These are phyloP conservation scores for Mycena floridula DNA, from an alignment of 768 basidiomycete genomes.

Conservation along the genomic window DNA sequence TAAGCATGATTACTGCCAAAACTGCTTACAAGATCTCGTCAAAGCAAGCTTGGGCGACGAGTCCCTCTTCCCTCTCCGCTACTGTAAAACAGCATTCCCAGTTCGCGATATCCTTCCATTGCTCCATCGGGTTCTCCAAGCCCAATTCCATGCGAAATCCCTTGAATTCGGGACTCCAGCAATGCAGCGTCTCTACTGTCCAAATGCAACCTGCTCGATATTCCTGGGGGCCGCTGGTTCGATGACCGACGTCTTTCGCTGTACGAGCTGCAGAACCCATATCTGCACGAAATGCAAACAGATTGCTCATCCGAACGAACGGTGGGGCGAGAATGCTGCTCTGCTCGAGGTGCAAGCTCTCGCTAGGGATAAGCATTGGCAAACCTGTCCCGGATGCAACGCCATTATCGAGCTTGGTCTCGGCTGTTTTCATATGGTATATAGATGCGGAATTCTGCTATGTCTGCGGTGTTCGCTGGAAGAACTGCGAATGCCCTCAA, in stretches of 20 bases:
- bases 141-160: constrained; percentile 33
- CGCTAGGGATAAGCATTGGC: constrained; percentile 43
- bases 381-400: constrained; percentile 57
- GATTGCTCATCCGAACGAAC: constrained; percentile 28
- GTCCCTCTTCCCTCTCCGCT: constrained; percentile 44
- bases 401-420: constrained; percentile 47
- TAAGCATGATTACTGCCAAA: constrained; percentile 38
- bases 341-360: constrained; percentile 37
- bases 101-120: constrained; percentile 18
- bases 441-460: constrained; percentile 65
- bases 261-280: constrained; percentile 30
- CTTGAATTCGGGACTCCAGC: constrained; percentile 39
- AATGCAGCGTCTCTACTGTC: constrained; percentile 43
- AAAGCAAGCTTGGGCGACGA: constrained; percentile 40
- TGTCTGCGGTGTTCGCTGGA: constrained; percentile 57
- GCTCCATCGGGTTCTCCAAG: constrained; percentile 19
- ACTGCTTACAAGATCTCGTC: constrained; percentile 37
- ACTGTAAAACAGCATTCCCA: constrained; percentile 36
- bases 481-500: constrained; percentile 51
- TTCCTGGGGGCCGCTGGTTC: constrained; percentile 41
- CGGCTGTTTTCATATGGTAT: constrained; percentile 66
- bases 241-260: constrained; percentile 19
- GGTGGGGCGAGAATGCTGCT: constrained; percentile 37
- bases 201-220: constrained; percentile 40
- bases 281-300: constrained; percentile 49